Base-by-base conservation (phyloP, 2,329 filamentous ascomycete genomes). In the Emmonsia crescens region DNA sequence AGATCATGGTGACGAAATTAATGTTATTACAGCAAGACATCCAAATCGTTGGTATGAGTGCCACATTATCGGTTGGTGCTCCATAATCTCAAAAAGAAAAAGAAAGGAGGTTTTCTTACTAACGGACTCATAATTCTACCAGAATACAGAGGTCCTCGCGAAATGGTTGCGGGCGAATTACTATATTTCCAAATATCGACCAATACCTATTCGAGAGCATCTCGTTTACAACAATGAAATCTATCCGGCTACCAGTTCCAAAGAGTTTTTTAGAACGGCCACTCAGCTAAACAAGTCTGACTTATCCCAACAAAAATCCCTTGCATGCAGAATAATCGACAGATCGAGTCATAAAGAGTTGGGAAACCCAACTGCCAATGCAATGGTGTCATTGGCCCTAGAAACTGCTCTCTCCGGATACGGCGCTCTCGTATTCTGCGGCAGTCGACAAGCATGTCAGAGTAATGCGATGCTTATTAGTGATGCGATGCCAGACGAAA, bases 31-130 rank as follows among this genome's bases (percentile, higher is more conserved):
- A 83, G 31, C 83, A 89, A 62, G 75, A 79, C 29, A 79, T 89
- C 21, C 88, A 91, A 69, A 85, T 91, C 24, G 77, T 91, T 62
- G 88, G 87, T 66, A 91, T 92, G 89, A 91, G 89, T 68, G 89
- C 89, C 4, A 91, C 89, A 0, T 77, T 92, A 55, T 85, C 86
- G 60, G 87, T 89, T 14, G 40, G 31, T 57, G 40, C 51, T 36
- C 44, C 19, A 12, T 52, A 24, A n/a, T n/a, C 21, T 21, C 44
- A 24, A 21, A 38, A 42, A 19, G 16, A 2, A 42, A 6, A 24
- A 16, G 44, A 27, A 42, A 57, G 56, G 14, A 44, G 19, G 1
- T 44, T 19, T 44, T 38, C 27, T 38, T 57, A 21, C 49, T 46
- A 29, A 24, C 29, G 21, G 24, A 60, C 40, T 54, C 38, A 29